Evolutionary conservation across 2,329 filamentous ascomycete species (phyloP), one percentile per base, ranked within the genome.

Genomic region (Pestalotiopsis fici): DNA sequence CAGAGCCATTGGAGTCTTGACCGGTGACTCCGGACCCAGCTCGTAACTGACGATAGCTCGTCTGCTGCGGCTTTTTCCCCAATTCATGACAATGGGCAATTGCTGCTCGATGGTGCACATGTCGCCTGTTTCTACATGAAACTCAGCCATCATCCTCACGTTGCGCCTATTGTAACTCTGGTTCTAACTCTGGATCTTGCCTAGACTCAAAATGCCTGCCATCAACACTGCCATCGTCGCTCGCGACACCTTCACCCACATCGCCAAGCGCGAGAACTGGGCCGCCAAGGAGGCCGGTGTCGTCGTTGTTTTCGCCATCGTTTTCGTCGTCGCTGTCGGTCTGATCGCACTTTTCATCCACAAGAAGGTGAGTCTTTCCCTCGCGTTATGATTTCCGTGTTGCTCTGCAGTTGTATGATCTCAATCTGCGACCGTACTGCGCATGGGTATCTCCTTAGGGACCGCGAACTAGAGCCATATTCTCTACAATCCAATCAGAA

Each of bases 281-380:
- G 73, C 73, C 60, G 68, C 73, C 68, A 68, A 76, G 67, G 76
- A 78, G 69, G 73, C 76, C 61, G 76, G 76, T 74, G 76, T 77
- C 68, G 67, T 77, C 59, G 76, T 77, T 47, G 76, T 78, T 56
- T 78, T 78, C 69, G 73, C 74, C 71, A 78, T 78, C 59, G 77
- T 78, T 62, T 77, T 77, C 72, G 66, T 77, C 31, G 77, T 78
- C 62, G 77, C 68, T 66, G 64, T 71, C 65, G 76, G 75, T 71
- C 68, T 78, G 23, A 60, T 77, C 28, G 65, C 64, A 65, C 69
- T 78, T 23, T 78, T 71, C 70, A 75, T 78, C 72, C 74, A 73
- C 55, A 75, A 74, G 72, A 54, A 60, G 31, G 31, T 35, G 31
- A 35, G 31, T 35, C 31, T 7, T 11, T 35, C 31, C 31, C 7